Base-by-base conservation (phyloP, 306 rosid genomes). In the Dalbergia cochinchinensis region DNA sequence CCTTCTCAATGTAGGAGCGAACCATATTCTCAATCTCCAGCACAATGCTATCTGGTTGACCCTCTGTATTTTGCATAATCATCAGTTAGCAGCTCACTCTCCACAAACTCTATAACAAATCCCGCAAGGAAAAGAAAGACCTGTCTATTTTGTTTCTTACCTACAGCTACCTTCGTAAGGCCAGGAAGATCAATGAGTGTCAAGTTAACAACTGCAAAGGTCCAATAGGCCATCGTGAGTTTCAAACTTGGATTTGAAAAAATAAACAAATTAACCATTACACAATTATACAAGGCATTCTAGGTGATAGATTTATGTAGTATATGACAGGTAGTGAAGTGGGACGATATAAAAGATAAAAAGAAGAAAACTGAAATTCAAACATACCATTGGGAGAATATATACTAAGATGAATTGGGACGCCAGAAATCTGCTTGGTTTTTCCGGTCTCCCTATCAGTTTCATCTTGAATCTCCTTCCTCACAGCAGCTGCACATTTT, bases 371-470 rank as follows among this genome's bases (percentile, higher is more conserved):
- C 2, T 47, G 45, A 34, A 73, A 37, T 41, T 12, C 19, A 34
- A 33, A 77, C 91, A 64, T 88, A 94, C 98, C 98, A 65, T 78
- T 82, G 9, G 98, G 98, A 82, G 98, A 94, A 85, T 85, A 89
- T 78, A 94, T 94, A 72, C 98, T 94, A 54, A 94, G 97, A 85
- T 94, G 98, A 87, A 94, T 94, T 44, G 98, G 98, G 37, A 94
- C 94, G 44, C 90, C 87, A 8, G 98, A 94, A 74, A 94, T 94
- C 86, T 84, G 90, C 82, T 83, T 94, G 68, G 80, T 31, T 63
- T 96, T 94, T 60, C 98, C 98, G n/a, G 98, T 94, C 89, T 92
- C 97, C 78, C 98, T 87, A 74, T 94, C 98, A 0, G 98, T 94
- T 90, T 94, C 98, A 34, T 94, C 98, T 82, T 87, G 83, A 83